Percentiles rank a stretch among this genome's conserved stretches.
phyloP scores from a whole-genome alignment of 352 stramenopile genomes.

The Stramenopiles sp. region DNA sequence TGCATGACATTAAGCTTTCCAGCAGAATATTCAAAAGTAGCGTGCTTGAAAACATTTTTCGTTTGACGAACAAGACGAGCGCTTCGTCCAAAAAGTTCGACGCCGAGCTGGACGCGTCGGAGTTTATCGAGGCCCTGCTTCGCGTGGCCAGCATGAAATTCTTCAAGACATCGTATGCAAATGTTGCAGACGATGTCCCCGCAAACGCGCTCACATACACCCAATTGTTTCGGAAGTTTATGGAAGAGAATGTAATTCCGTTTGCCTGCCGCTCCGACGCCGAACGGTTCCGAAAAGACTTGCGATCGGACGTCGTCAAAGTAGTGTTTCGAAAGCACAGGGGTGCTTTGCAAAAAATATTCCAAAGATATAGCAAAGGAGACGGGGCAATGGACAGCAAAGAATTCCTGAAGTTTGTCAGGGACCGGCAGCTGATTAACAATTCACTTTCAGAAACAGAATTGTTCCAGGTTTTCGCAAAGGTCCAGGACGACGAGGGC shows the following conservation, averaged over 20 bases:
- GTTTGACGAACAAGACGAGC: not conserved
- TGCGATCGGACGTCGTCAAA: not conserved
- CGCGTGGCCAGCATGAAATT: not conserved
- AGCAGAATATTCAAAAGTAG: not conserved
- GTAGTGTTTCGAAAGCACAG: not conserved
- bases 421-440: not conserved
- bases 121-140: conserved; percentile 1
- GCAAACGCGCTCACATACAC: not conserved
- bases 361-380: conserved; percentile 1
- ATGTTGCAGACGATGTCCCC: not conserved
- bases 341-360: not conserved
- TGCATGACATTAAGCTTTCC: not conserved
- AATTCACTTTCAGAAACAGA: not conserved
- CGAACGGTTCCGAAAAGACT: not conserved
- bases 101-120: not conserved
- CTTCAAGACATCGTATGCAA: not conserved
- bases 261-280: conserved; percentile 6
- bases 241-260: not conserved
- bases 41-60: conserved; percentile 8
- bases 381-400: conserved; percentile 1
- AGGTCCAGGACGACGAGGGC: conserved; percentile 5
- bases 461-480: conserved; percentile 1
- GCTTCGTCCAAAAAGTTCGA: not conserved
- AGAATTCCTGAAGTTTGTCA: conserved; percentile 1
- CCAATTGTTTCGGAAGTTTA: not conserved